Conservation (phyloP, 805 yeast species). For the Kuraishia piskuri region DNA sequence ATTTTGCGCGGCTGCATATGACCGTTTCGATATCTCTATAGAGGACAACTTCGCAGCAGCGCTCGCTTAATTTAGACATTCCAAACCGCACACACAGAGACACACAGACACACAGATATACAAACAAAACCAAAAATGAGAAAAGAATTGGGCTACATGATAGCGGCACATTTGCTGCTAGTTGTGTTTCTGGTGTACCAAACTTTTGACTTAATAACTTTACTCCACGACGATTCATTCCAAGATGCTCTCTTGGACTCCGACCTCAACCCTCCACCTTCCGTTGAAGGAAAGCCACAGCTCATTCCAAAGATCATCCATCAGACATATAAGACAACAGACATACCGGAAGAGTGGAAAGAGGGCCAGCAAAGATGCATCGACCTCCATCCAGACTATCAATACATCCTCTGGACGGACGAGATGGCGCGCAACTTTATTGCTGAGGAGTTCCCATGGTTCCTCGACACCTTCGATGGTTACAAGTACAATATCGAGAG, state of each 20-base stretch:
- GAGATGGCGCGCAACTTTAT: conserved; percentile 73
- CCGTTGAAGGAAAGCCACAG: conserved; percentile 35
- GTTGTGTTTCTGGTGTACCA: conserved; percentile 48
- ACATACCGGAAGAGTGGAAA: conserved; percentile 77
- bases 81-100: background rate
- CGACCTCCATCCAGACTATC: conserved; percentile 79
- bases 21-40: background rate
- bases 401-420: conserved; percentile 88
- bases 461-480: conserved; percentile 64
- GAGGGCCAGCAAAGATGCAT: conserved; percentile 70
- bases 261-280: conserved; percentile 47
- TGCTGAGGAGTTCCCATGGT: conserved; percentile 78
- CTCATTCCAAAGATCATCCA: conserved; percentile 86
- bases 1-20: background rate
- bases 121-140: conserved; percentile 31
- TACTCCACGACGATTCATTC: conserved; percentile 65
- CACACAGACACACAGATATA: background rate
- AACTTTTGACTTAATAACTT: conserved; percentile 63
- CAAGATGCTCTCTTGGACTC: conserved; percentile 52
- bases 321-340: conserved; percentile 78
- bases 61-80: background rate
- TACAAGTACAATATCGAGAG: conserved; percentile 79
- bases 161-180: conserved; percentile 51
- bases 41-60: background rate
- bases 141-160: conserved; percentile 53